These are phyloP conservation scores for Citrus trifoliata DNA, from an alignment of 345 rosid species.

Conservation along the genomic window DNA sequence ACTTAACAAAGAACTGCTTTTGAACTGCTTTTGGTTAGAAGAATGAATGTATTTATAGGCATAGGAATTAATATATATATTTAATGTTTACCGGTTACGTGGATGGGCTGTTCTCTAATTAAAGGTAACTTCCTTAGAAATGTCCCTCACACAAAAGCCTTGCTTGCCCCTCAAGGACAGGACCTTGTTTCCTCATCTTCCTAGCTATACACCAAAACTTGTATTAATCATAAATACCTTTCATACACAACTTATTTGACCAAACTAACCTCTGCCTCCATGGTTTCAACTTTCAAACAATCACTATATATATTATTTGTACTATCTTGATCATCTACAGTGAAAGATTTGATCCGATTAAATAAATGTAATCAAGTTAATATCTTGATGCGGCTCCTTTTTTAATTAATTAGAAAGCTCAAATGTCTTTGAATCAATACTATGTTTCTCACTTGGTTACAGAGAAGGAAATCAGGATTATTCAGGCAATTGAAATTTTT, in stretches of 20 bases:
- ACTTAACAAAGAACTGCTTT: background rate
- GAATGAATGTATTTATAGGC: background rate
- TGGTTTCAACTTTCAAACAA: constrained; percentile 8
- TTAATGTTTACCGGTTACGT: constrained; percentile 3
- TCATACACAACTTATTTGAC: constrained; percentile 2
- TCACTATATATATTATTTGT: background rate
- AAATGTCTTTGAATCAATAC: background rate
- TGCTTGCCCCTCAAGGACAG: background rate
- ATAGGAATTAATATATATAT: no score
- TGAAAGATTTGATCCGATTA: background rate
- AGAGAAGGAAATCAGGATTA: background rate
- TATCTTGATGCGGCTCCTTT: background rate
- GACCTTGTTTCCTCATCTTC: no score
- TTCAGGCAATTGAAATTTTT: no score
- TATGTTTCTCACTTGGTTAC: background rate
- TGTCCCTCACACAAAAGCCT: constrained; percentile 1
- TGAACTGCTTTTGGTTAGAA: background rate
- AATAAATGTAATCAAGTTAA: background rate
- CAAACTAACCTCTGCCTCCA: background rate
- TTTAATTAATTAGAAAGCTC: no score
- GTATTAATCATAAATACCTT: background rate
- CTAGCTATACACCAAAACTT: background rate
- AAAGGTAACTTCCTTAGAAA: background rate
- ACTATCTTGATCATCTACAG: no score
- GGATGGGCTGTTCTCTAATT: constrained; percentile 2